A percentile compares a stretch with the other conserved stretches of the same genome.
Evolutionary conservation across 1,139 yeast genomes (phyloP).

Genomic region (Kluyveromyces sp.): DNA sequence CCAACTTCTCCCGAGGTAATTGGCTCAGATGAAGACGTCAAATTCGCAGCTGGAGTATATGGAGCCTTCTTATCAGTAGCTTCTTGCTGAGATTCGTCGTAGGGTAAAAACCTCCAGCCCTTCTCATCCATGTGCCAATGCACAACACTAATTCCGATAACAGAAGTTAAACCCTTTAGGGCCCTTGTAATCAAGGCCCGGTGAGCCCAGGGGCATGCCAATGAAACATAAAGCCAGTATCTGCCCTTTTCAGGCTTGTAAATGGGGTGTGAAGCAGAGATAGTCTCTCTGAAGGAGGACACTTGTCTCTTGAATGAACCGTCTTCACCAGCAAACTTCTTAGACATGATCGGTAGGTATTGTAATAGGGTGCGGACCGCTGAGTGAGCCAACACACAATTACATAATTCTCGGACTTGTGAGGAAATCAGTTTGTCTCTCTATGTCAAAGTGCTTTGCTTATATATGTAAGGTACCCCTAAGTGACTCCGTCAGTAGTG

Average conservation of each 20-base stretch:
- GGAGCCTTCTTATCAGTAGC: constrained; percentile 9
- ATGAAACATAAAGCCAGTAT: constrained; percentile 80
- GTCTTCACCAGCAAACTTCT: constrained; percentile 11
- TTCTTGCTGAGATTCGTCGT: constrained; percentile 19
- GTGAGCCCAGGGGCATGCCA: constrained; percentile 96
- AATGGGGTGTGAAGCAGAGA: constrained; percentile 49
- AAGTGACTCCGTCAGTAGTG: too few species aligned
- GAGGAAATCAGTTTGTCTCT: too few species aligned
- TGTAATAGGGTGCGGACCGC: neutral
- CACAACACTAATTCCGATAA: constrained; percentile 69
- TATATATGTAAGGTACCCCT: too few species aligned
- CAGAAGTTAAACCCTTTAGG: constrained; percentile 62
- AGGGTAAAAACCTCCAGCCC: constrained; percentile 76
- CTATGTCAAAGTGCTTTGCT: too few species aligned
- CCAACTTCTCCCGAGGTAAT: constrained; percentile 14
- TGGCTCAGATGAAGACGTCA: constrained; percentile 14
- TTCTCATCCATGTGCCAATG: constrained; percentile 80
- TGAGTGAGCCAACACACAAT: too few species aligned
- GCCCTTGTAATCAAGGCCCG: constrained; percentile 68
- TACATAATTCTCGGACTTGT: too few species aligned
- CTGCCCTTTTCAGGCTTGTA: constrained; percentile 68
- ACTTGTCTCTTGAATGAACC: constrained; percentile 32
- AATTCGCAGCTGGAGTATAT: constrained; percentile 22
- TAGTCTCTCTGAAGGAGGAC: constrained; percentile 48
- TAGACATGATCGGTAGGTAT: too few species aligned